Evolutionary conservation across 306 rosid genomes (phyloP), one percentile per base, ranked within the genome.

Genomic region (Cercis canadensis): DNA sequence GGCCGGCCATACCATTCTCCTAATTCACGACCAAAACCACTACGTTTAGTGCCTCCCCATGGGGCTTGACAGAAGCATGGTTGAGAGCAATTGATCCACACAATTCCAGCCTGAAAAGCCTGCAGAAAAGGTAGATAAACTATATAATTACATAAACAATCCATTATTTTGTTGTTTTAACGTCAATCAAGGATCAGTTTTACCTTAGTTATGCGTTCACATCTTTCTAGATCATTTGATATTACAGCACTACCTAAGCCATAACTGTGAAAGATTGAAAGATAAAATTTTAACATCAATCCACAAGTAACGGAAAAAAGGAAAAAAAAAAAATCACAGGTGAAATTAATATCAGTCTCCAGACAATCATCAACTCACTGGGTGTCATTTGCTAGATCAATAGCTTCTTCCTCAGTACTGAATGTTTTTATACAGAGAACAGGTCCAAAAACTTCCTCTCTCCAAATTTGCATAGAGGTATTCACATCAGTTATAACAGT

Each of bases 41-140:
- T 94, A 10, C 95, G 92, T 68, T 94, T 94, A 57, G 37, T 75
- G 88, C 99, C 99, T 72, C 99, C 99, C 99, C 99, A 94, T 15
- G 99, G 99, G 47, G 96, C 99, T 79, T 94, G 99, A 76, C 85
- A 73, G 82, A 94, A 94, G 85, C 96, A 90, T 66, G 99, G 99
- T 56, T 94, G 99, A 52, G 98, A 94, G 78, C 99, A 94, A 78
- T 94, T 94, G 78, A 91, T 5, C 99, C 99, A 94, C 16, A 91
- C 97, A 61, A 94, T 76, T 68, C 99, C 99, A 8, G 96, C 88
- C 78, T 84, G 90, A 64, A 94, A 52, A 54, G 91, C 97, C 99
- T 94, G 87, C 73, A 61, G 39, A 58, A 39, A 33, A 65, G 70
- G 59, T 73, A 57, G 37, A 70, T 18, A 57, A 59, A 40, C 33